Base-by-base conservation (phyloP, 2,329 filamentous ascomycete genomes). In the Ceratocystis destructans region DNA sequence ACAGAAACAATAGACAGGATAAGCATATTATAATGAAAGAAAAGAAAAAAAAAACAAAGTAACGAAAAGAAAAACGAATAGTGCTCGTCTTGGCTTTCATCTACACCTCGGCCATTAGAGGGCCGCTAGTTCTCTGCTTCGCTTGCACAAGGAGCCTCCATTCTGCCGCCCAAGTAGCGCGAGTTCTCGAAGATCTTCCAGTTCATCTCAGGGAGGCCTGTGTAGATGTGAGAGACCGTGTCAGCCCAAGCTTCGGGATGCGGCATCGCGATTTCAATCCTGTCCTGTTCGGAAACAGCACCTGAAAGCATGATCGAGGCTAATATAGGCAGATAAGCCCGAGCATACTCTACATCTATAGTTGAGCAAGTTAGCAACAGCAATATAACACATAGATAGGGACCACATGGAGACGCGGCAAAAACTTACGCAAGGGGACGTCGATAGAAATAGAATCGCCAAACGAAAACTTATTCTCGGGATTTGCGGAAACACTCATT, bases 191-290 rank as follows among this genome's bases (percentile, higher is more conserved):
- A 77, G 57, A 83, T 77, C 1, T 76, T 76, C 10, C 76, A 74
- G 0, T 78, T 81, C 62, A 79, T 67, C 59, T 77, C 74, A 12
- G 77, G 77, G 64, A 77, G 74, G 45, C 80, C 80, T 0, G 79
- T 82, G 71, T 85, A 85, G 31, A 83, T 75, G 70, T 82, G 81
- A 3, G 75, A 74, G n/a, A 83, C 74, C 0, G 83, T 84, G 65
- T 81, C 78, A 1, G 72, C 71, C 83, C 83, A 87, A 6, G 76
- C 79, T 63, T 79, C 77, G 0, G 83, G 83, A 66, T 80, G 76
- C 1, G 83, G 83, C 65, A 87, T 69, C 0, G 83, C 83, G 8
- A 86, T 74, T 69, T 85, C 82, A 64, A 87, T 76, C 1, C 76
- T 74, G 70, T 85, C 83, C 33, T 81, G 79, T 28, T 76, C 75